A percentile compares a stretch with the other conserved stretches of the same genome.
phyloP scores from a whole-genome alignment of 768 basidiomycete species.

The Russula abietina region DNA sequence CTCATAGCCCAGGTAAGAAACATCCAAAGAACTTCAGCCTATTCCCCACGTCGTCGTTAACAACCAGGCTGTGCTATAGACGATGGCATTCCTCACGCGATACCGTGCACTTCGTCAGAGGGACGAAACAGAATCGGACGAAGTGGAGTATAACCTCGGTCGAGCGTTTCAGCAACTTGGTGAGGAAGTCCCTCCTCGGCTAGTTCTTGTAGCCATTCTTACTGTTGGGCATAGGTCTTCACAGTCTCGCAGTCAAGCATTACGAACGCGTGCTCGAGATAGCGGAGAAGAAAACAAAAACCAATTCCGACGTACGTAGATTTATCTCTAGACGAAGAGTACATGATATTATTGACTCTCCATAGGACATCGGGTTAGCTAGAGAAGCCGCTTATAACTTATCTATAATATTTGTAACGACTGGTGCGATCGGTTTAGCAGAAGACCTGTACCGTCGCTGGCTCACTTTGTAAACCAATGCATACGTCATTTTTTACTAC shows the following conservation, averaged over 20 bases:
- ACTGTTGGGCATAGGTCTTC: conserved; percentile 48
- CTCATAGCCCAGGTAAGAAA: conserved; percentile 64
- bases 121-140: conserved; percentile 44
- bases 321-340: conserved; percentile 5
- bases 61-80: conserved; percentile 38
- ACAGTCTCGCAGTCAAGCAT: conserved; percentile 76
- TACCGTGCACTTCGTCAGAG: conserved; percentile 63
- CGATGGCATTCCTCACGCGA: conserved; percentile 74
- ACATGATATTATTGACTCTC: background rate
- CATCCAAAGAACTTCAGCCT: background rate
- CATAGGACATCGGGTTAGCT: conserved; percentile 48
- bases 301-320: conserved; percentile 33
- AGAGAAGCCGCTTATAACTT: conserved; percentile 86
- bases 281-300: conserved; percentile 41
- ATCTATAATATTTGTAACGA: conserved; percentile 72
- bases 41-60: background rate
- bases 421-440: conserved; percentile 67
- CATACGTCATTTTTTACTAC: background rate
- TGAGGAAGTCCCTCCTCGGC: conserved; percentile 32
- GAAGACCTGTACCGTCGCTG: conserved; percentile 67
- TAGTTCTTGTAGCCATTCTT: background rate
- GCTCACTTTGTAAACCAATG: conserved; percentile 51
- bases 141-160: conserved; percentile 92
- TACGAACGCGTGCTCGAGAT: conserved; percentile 71
- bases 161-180: conserved; percentile 91